phyloP scores from a whole-genome alignment of 164 flowering plant genomes.

The Warburgia ugandensis region DNA sequence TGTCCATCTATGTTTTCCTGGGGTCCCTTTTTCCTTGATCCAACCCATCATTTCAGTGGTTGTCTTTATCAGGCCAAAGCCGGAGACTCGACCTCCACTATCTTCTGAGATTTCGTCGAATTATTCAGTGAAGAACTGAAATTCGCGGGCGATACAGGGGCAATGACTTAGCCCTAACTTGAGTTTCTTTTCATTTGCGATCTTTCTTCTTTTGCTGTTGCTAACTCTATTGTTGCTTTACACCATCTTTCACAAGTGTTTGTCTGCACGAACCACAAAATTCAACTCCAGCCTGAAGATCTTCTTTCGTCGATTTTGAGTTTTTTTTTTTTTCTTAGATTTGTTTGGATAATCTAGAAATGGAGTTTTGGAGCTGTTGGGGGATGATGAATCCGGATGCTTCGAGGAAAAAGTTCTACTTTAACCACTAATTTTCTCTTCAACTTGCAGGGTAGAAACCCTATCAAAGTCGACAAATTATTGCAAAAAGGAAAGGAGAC shows the following conservation, averaged over 20 bases:
- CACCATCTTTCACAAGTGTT: conserved; percentile 21
- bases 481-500: too few species aligned
- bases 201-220: conserved; percentile 31
- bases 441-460: too few species aligned
- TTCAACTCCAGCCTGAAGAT: conserved; percentile 16
- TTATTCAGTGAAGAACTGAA: background rate
- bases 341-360: conserved; percentile 58
- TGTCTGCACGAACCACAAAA: conserved; percentile 12
- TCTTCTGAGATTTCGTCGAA: conserved; percentile 5
- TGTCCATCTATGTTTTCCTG: too few species aligned
- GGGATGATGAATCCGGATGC: conserved; percentile 71
- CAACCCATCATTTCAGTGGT: too few species aligned
- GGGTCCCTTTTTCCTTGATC: too few species aligned
- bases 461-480: too few species aligned
- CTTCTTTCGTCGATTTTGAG: conserved; percentile 41
- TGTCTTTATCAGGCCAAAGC: too few species aligned
- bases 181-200: conserved; percentile 23
- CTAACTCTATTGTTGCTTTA: conserved; percentile 19
- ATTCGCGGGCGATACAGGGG: conserved; percentile 1
- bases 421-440: conserved; percentile 88
- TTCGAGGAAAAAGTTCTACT: conserved; percentile 80
- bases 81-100: conserved; percentile 21
- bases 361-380: conserved; percentile 64
- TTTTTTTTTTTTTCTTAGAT: conserved; percentile 86
- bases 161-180: background rate